These are phyloP conservation scores for Citrus mangshanensis DNA, from an alignment of 345 rosid species.

Conservation along the genomic window DNA sequence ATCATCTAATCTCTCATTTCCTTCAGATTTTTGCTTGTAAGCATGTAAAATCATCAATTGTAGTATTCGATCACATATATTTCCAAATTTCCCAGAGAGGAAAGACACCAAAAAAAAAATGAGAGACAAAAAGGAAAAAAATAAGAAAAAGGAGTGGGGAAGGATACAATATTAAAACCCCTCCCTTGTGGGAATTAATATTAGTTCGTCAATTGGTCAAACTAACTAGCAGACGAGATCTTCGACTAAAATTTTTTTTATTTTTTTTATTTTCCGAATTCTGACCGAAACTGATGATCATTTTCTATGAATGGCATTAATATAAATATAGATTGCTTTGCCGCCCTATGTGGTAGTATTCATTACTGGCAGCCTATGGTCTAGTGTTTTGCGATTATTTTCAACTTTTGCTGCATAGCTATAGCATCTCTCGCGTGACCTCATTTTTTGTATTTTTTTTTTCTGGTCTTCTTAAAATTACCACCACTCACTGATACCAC, in stretches of 20 bases:
- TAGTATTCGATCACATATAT: not conserved
- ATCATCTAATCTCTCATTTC: not conserved
- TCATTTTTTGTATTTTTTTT: not conserved
- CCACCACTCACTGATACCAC: not conserved
- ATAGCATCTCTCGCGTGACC: constrained; percentile 5
- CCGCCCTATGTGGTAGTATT: constrained; percentile 1
- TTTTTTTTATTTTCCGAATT: constrained; percentile 6
- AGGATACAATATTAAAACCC: not conserved
- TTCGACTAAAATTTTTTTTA: constrained; percentile 17
- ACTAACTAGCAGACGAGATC: constrained; percentile 29
- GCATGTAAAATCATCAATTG: constrained; percentile 13
- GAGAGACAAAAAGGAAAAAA: too few species aligned
- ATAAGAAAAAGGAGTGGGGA: not conserved
- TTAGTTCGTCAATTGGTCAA: constrained; percentile 20
- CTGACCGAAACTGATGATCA: constrained; percentile 20
- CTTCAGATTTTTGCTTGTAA: not conserved
- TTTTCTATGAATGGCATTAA: not conserved
- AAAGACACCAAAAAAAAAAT: not conserved
- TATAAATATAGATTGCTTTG: not conserved
- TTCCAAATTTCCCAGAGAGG: not conserved
- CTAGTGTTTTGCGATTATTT: not conserved
- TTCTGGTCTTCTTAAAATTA: not conserved
- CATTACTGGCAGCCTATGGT: not conserved
- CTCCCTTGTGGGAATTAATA: constrained; percentile 13
- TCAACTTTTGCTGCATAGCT: not conserved